Conservation (phyloP, 1,284 basidiomycete genomes). For the Leccinum subfulvum region DNA sequence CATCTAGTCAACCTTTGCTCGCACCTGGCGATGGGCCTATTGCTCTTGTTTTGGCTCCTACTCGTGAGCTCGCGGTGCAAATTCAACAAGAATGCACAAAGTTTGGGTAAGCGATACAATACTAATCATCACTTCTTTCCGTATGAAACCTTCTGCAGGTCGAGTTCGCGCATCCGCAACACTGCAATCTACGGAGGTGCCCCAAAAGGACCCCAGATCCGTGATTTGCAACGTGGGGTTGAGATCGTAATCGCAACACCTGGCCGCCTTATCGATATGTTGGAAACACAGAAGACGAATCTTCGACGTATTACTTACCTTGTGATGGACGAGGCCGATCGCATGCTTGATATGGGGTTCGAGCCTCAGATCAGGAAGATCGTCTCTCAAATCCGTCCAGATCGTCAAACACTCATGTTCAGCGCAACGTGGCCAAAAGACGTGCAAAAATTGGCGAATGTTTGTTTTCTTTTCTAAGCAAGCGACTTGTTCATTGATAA, state of each 20-base stretch:
- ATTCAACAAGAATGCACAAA: constrained; percentile 99
- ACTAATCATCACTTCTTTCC: not conserved
- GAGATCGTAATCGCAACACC: constrained; percentile 96
- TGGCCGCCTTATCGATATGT: constrained; percentile 90
- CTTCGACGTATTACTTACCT: constrained; percentile 94
- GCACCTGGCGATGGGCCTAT: constrained; percentile 96
- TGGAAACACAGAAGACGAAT: constrained; percentile 95
- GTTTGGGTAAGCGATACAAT: constrained; percentile 67
- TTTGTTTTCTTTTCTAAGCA: constrained; percentile 32
- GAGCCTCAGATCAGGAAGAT: constrained; percentile 99
- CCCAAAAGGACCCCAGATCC: constrained; percentile 97
- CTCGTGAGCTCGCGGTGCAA: constrained; percentile 97
- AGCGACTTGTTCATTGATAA: not conserved
- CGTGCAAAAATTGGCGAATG: constrained; percentile 93
- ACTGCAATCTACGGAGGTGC: constrained; percentile 99
- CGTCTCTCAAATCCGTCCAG: constrained; percentile 92
- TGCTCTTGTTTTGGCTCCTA: constrained; percentile 94
- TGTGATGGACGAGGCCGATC: constrained; percentile 99
- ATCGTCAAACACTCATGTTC: constrained; percentile 96
- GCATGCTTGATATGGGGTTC: constrained; percentile 99
- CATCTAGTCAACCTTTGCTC: constrained; percentile 81
- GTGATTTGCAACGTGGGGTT: constrained; percentile 94
- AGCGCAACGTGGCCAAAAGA: constrained; percentile 99
- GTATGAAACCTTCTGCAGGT: constrained; percentile 39
- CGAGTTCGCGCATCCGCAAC: constrained; percentile 96